Conservation (phyloP, 225 moss, liverwort and hornwort genomes). For the Pseudisothecium myosuroides region DNA sequence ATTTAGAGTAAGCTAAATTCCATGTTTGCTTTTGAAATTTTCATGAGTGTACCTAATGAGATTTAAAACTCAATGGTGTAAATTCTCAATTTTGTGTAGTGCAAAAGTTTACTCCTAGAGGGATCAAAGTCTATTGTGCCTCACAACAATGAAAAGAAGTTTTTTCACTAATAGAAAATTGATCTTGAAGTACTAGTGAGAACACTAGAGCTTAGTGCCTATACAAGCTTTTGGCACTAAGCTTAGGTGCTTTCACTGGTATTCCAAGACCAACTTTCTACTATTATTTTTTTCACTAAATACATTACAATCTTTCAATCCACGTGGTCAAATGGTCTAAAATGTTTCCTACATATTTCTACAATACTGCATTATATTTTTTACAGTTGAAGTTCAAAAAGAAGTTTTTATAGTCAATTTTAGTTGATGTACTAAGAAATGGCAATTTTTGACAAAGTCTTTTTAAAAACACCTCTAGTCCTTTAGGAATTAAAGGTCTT, state of each 20-base stretch:
- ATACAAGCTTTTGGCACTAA: neutral
- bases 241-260: rapidly evolving
- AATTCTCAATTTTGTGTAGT: neutral
- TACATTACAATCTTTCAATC: neutral
- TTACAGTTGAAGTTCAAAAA: neutral
- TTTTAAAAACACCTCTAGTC: neutral
- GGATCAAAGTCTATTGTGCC: neutral
- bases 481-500: neutral
- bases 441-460: neutral
- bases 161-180: neutral
- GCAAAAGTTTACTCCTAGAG: neutral
- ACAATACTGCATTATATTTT: neutral
- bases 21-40: neutral
- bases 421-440: neutral
- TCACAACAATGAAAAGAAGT: too few species aligned
- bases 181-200: neutral
- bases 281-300: neutral
- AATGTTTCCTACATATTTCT: neutral
- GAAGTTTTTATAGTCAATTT: neutral
- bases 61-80: neutral
- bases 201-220: neutral
- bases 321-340: neutral
- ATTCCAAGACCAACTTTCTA: rapidly evolving
- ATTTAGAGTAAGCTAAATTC: neutral
- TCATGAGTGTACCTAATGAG: neutral